Evolutionary conservation across 306 rosid genomes (phyloP).

Genomic region (Morella rubra): DNA sequence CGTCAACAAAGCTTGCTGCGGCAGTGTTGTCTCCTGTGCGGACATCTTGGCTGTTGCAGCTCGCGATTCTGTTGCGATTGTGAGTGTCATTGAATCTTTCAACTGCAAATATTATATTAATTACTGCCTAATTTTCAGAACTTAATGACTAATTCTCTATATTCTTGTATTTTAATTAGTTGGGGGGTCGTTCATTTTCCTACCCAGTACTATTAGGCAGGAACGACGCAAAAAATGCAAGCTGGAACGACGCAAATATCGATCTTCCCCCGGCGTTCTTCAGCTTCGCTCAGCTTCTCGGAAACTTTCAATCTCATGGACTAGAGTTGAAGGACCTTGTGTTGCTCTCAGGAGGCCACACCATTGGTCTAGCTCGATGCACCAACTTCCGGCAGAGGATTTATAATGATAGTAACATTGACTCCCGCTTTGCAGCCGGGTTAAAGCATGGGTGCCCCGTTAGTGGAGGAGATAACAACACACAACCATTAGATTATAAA

Average conservation of each 20-base stretch:
- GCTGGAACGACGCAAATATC: slow-evolving; percentile 8
- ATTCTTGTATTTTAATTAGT: slow-evolving; percentile 19
- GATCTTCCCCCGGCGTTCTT: slow-evolving; percentile 29
- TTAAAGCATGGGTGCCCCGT: slow-evolving; percentile 23
- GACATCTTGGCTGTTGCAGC: slow-evolving; percentile 44
- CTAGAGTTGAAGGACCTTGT: slow-evolving; percentile 32
- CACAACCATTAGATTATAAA: slow-evolving; percentile 11
- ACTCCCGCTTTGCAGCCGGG: slow-evolving; percentile 21
- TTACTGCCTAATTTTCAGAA: not conserved
- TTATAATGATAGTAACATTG: slow-evolving; percentile 33
- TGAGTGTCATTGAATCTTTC: slow-evolving; percentile 9
- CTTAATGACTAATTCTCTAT: not conserved
- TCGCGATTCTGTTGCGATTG: slow-evolving; percentile 37
- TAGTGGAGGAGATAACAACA: slow-evolving; percentile 22
- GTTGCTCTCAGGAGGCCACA: slow-evolving; percentile 33
- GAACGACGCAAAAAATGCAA: slow-evolving; percentile 38
- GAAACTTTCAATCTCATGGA: slow-evolving; percentile 37
- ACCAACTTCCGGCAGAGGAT: slow-evolving; percentile 20
- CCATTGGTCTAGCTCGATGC: slow-evolving; percentile 30
- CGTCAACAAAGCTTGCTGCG: slow-evolving; percentile 21
- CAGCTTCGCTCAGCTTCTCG: slow-evolving; percentile 31
- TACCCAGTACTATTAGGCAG: slow-evolving; percentile 30
- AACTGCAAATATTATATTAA: not conserved
- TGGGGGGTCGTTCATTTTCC: slow-evolving; percentile 24
- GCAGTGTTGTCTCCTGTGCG: slow-evolving; percentile 37